Conservation (phyloP, 2,329 filamentous ascomycete genomes). For the Epichloe sibirici region DNA sequence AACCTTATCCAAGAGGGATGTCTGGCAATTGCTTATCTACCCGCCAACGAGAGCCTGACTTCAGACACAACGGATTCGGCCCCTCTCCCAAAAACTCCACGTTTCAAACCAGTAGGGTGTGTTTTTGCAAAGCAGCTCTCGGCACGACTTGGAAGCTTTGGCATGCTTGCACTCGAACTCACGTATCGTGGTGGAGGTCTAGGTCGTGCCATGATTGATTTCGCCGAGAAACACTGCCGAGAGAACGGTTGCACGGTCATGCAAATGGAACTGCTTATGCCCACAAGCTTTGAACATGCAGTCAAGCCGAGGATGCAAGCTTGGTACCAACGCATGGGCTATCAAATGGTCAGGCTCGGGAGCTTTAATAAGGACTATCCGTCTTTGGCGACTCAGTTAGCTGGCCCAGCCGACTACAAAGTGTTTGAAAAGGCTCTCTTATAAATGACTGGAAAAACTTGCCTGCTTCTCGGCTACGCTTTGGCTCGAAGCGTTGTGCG, state of each 20-base stretch:
- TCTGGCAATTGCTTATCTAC: slow-evolving; percentile 14
- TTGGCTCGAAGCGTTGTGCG: too few species aligned
- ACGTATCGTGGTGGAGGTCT: slow-evolving; percentile 13
- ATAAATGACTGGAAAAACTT: background rate
- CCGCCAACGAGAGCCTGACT: background rate
- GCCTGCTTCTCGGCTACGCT: too few species aligned
- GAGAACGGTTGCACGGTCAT: slow-evolving; percentile 15
- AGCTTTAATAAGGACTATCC: slow-evolving; percentile 18
- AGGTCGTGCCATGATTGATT: slow-evolving; percentile 14
- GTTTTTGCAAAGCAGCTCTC: slow-evolving; percentile 14
- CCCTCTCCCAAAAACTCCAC: background rate
- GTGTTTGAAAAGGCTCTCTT: slow-evolving; percentile 17
- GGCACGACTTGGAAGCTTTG: slow-evolving; percentile 13
- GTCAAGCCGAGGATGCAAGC: slow-evolving; percentile 15
- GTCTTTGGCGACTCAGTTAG: slow-evolving; percentile 12
- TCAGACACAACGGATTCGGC: background rate
- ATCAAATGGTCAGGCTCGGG: slow-evolving; percentile 14
- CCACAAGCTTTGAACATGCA: slow-evolving; percentile 14
- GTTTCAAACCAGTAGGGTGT: slow-evolving; percentile 13
- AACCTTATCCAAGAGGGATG: slow-evolving; percentile 11
- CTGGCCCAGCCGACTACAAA: slow-evolving; percentile 16
- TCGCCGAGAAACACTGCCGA: slow-evolving; percentile 17
- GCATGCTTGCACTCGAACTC: slow-evolving; percentile 17
- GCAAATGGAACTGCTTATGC: slow-evolving; percentile 18
- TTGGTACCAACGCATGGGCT: slow-evolving; percentile 19